Evolutionary conservation across 805 yeast species (phyloP).

Genomic region (Debaryomyces prosopidis): DNA sequence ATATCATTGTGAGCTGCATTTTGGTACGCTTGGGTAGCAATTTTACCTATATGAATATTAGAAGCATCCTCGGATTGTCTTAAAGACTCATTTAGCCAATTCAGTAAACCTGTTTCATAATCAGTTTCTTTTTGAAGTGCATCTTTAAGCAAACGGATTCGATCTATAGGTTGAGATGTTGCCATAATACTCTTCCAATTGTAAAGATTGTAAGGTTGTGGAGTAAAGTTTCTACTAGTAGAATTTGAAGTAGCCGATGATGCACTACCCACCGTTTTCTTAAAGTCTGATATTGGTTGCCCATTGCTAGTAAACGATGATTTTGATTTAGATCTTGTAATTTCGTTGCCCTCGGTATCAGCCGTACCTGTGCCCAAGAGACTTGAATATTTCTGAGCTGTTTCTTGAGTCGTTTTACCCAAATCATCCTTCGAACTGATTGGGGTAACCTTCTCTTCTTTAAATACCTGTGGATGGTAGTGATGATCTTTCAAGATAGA

Average conservation of each 20-base stretch:
- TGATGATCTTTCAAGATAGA: constrained; percentile 25
- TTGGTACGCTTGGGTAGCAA: constrained; percentile 65
- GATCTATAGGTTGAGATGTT: constrained; percentile 41
- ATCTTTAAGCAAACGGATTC: constrained; percentile 40
- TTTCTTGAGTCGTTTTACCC: neutral
- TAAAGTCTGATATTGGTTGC: neutral
- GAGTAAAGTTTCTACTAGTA: constrained; percentile 1
- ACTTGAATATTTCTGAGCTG: constrained; percentile 25
- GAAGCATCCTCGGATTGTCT: constrained; percentile 33
- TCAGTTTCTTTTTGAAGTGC: constrained; percentile 43
- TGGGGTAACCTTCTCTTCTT: constrained; percentile 29
- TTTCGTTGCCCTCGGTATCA: neutral
- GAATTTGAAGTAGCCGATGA: neutral
- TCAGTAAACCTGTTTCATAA: constrained; percentile 57
- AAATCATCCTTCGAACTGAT: constrained; percentile 11
- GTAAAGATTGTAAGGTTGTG: constrained; percentile 10
- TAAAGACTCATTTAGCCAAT: constrained; percentile 54
- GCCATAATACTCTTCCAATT: constrained; percentile 44
- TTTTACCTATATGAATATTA: constrained; percentile 48
- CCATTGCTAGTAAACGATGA: neutral
- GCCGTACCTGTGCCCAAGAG: constrained; percentile 13
- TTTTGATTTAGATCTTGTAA: neutral
- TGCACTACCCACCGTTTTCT: neutral
- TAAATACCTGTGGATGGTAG: constrained; percentile 19
- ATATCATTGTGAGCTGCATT: constrained; percentile 60